These are phyloP conservation scores for Quaeritorhiza haematococci DNA, from an alignment of 371 early-diverging fungal genomes.

Conservation along the genomic window DNA sequence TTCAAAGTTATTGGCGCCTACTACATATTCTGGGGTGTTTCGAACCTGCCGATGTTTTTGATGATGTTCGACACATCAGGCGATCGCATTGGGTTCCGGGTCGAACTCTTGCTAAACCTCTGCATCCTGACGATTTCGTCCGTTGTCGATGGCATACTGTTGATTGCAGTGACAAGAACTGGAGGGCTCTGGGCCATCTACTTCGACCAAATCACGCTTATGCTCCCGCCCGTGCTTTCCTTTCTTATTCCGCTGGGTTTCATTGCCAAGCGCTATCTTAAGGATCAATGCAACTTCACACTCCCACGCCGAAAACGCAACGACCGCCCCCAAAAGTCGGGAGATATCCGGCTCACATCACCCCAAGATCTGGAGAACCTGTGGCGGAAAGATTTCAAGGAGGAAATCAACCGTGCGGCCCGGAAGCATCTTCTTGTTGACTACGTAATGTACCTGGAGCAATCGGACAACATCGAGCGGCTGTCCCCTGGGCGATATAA, in stretches of 20 bases:
- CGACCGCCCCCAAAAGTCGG: too few relatives aligned
- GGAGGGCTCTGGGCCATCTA: neutral
- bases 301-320: too few relatives aligned
- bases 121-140: neutral
- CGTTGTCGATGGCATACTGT: neutral
- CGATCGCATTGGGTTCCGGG: neutral
- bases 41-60: neutral
- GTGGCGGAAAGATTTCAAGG: too few relatives aligned
- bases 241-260: neutral
- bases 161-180: neutral
- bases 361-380: too few relatives aligned
- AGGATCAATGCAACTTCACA: too few relatives aligned
- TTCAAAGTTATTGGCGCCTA: neutral
- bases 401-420: too few relatives aligned
- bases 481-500: too few relatives aligned
- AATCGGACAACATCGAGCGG: too few relatives aligned
- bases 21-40: neutral
- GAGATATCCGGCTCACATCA: too few relatives aligned
- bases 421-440: too few relatives aligned
- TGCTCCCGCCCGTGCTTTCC: neutral
- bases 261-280: too few relatives aligned
- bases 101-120: neutral
- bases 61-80: neutral
- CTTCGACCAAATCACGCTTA: neutral
- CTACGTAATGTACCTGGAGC: too few relatives aligned